Percentiles rank a stretch among this genome's conserved stretches.
phyloP scores from a whole-genome alignment of 768 basidiomycete genomes.

The Boletus rubescentipes region DNA sequence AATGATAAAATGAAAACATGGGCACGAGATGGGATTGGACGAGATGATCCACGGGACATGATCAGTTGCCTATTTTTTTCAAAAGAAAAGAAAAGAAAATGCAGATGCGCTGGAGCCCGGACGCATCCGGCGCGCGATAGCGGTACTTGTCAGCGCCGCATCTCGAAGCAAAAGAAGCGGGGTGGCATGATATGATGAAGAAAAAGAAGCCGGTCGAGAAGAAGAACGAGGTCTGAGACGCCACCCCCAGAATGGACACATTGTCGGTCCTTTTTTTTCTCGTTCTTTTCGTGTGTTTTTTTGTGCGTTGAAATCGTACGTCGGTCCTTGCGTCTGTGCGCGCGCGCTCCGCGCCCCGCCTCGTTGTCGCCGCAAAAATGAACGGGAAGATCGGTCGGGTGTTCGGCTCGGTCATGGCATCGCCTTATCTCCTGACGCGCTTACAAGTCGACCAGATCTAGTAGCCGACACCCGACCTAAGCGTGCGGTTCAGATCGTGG shows the following conservation, averaged over 20 bases:
- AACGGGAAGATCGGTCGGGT: conserved; percentile 4
- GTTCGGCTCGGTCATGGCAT: conserved; percentile 18
- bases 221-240: neutral
- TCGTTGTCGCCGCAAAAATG: conserved; percentile 17
- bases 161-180: neutral
- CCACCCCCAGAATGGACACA: conserved; percentile 7
- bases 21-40: neutral
- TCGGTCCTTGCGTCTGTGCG: neutral
- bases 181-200: no score
- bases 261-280: neutral
- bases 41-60: neutral
- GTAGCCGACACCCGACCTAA: neutral
- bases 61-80: no score
- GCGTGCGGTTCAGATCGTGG: conserved; percentile 4
- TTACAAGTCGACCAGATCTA: neutral
- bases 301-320: neutral
- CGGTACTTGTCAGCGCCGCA: neutral
- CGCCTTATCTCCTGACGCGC: conserved; percentile 22
- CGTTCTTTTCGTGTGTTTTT: neutral
- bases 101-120: no score
- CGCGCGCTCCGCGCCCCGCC: neutral
- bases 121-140: neutral
- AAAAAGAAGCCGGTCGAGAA: neutral
- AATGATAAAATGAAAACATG: neutral
- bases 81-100: no score